Evolutionary conservation across 768 basidiomycete species (phyloP).

Genomic region (Mrakia blollopis): DNA sequence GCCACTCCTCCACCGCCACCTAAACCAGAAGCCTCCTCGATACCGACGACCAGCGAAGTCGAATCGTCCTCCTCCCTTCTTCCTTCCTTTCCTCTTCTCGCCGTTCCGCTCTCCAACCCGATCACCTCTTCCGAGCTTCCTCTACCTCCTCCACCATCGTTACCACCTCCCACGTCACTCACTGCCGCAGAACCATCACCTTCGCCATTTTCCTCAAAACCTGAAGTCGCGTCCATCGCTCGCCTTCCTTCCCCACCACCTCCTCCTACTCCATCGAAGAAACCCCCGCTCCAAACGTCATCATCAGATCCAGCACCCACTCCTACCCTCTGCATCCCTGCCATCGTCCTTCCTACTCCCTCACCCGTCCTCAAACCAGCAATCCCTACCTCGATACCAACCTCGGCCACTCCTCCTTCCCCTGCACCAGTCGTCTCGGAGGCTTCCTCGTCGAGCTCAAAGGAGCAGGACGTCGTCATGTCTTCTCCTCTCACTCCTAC

Average conservation of each 20-base stretch:
- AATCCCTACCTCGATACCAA: too few species aligned
- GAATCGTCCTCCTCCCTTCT: background rate
- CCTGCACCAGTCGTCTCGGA: background rate
- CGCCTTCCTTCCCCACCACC: too few species aligned
- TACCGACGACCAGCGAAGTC: background rate
- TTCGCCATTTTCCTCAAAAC: background rate
- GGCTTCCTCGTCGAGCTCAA: background rate
- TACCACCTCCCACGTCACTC: background rate
- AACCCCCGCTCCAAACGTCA: too few species aligned
- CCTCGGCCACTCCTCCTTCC: too few species aligned
- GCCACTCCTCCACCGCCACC: background rate
- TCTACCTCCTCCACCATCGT: background rate
- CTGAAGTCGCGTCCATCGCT: too few species aligned
- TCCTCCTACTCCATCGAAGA: too few species aligned
- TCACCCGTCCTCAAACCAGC: too few species aligned
- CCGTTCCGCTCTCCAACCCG: background rate
- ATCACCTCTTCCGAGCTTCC: background rate
- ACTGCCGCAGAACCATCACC: background rate
- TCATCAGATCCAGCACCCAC: too few species aligned
- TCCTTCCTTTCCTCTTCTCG: background rate
- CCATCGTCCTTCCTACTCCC: too few species aligned
- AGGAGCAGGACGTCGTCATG: background rate
- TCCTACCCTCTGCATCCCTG: too few species aligned
- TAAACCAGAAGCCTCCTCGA: background rate
- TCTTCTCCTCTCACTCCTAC: background rate